Evolutionary conservation across 306 rosid genomes (phyloP).

Genomic region (Ormosia semicastrata): DNA sequence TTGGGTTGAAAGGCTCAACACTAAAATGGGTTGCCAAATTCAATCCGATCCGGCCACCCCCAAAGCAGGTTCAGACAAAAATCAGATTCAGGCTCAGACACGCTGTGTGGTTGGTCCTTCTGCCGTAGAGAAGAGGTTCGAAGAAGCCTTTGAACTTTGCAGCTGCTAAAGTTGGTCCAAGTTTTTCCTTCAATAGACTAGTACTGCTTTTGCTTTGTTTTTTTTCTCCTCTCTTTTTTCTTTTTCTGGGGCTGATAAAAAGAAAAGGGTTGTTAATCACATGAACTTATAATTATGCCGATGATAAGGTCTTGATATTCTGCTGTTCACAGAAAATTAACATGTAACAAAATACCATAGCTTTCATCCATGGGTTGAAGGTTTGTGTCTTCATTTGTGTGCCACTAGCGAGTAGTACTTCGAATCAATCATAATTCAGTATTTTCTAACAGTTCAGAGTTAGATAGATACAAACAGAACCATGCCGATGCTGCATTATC

Average conservation of each 20-base stretch:
- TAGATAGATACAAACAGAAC: no score
- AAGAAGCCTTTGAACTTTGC: slow-evolving; percentile 34
- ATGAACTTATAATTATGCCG: neutral
- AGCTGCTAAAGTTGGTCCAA: slow-evolving; percentile 16
- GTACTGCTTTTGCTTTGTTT: no score
- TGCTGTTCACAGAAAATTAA: no score
- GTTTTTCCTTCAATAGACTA: neutral
- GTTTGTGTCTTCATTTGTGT: no score
- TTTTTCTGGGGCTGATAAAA: neutral
- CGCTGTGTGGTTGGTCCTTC: neutral
- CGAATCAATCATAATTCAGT: no score
- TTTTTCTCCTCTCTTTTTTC: neutral
- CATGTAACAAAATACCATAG: no score
- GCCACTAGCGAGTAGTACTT: no score
- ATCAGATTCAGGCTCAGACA: neutral
- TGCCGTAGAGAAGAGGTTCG: neutral
- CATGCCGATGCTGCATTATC: no score
- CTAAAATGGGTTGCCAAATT: slow-evolving; percentile 4
- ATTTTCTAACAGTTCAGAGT: no score
- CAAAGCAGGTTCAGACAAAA: neutral
- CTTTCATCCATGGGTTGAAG: no score
- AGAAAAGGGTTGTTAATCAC: neutral
- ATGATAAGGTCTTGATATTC: no score
- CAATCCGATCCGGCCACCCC: neutral
- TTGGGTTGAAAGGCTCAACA: slow-evolving; percentile 21